Evolutionary conservation across 805 yeast species (phyloP), one percentile per base, ranked within the genome.

Genomic region (Kodamaea leandrae): DNA sequence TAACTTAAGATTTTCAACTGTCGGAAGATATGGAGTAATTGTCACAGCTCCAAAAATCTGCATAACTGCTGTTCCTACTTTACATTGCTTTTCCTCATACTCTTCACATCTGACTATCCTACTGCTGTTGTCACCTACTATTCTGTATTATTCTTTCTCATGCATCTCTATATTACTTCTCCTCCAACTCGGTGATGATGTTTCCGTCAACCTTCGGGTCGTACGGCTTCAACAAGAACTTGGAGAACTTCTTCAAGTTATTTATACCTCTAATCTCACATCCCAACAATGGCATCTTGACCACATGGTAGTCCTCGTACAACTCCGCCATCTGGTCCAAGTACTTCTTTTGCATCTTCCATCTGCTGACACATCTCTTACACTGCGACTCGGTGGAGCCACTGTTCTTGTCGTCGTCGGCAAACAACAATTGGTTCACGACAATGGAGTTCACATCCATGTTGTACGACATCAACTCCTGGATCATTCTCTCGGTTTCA

Each of bases 401-500:
- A 6, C 19, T 33, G 32, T 39, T 39, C 16, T 21, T 28, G 36
- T 78, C 83, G 41, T 77, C 84, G 41, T 79, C 82, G n/a, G 96
- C 93, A 66, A 84, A 86, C 46, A 93, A 71, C 50, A 93, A 75
- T 67, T 93, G 99, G 68, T 93, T 93, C 40, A 95, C 96, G 48
- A 93, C 90, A 56, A 93, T 93, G 27, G 96, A 85, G 64, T 89
- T 91, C 48, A 95, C 96, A 64, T 93, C 99, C 83, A 93, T 93
- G 51, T 89, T 86, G 66, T 87, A 93, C 41, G 91, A 81, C 66
- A 89, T 84, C 61, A 93, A 78, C 63, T 93, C 99, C 70, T 93
- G 99, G 52, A 93, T 86, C 82, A 93, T 79, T 68, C 99, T 82
- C 69, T 93, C 99, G 14, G 98, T 91, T 66, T 93, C 99, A 64